A percentile compares a stretch with the other conserved stretches of the same genome.
Conservation (phyloP, 306 rosid genomes). For the Quercus ilex region DNA sequence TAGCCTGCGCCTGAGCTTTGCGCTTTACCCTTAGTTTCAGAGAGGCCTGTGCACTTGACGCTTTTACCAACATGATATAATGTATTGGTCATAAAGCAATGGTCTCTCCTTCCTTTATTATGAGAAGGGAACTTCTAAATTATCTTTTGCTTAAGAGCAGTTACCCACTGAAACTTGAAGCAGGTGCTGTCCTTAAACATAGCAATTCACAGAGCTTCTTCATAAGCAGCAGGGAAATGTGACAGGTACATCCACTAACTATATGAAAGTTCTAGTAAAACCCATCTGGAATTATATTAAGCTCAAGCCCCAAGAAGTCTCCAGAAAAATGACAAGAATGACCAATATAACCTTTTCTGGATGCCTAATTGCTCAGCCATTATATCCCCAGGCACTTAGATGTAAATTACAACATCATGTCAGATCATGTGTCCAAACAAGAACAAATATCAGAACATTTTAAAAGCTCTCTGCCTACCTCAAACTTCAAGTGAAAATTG, state of each 20-base stretch:
- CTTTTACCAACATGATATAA: not conserved
- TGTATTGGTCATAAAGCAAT: not conserved
- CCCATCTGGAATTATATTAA: not conserved
- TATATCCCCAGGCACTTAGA: not conserved
- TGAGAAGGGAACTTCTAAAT: not conserved
- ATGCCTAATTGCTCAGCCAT: not conserved
- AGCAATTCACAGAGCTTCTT: not conserved
- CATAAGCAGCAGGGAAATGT: not conserved
- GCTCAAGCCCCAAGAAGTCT: not conserved
- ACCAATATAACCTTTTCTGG: not conserved
- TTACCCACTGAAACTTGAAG: not conserved
- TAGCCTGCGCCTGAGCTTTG: too few relatives aligned
- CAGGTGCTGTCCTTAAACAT: not conserved
- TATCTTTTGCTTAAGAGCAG: not conserved
- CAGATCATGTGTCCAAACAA: not conserved
- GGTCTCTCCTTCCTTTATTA: not conserved
- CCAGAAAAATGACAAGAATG: not conserved
- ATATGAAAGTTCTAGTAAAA: not conserved
- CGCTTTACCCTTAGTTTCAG: too few relatives aligned
- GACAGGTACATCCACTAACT: not conserved
- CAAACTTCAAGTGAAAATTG: not conserved
- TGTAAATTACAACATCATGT: not conserved
- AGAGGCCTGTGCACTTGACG: too few relatives aligned
- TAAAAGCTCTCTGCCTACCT: not conserved
- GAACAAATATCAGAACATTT: not conserved